These are phyloP conservation scores for Hypoxylon cercidicola DNA, from an alignment of 495 filamentous ascomycete species.

Conservation along the genomic window DNA sequence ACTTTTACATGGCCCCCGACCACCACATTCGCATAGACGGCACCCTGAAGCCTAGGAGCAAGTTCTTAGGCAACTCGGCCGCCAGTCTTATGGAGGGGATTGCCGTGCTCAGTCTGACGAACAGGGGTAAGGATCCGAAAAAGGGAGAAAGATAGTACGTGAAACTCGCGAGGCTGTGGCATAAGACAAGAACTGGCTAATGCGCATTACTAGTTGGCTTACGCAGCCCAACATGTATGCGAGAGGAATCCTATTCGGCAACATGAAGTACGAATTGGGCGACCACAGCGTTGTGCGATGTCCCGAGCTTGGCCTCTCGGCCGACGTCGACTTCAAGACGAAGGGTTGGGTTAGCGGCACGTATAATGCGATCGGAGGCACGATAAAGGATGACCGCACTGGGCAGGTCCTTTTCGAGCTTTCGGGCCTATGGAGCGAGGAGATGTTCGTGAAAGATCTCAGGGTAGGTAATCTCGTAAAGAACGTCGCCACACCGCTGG, in stretches of 20 bases:
- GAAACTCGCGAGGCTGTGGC: not conserved
- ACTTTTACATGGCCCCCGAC: slow-evolving; percentile 98
- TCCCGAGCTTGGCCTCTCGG: slow-evolving; percentile 84
- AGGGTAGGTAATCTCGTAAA: slow-evolving; percentile 63
- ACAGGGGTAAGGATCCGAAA: slow-evolving; percentile 70
- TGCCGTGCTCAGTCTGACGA: slow-evolving; percentile 84
- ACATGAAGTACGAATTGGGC: slow-evolving; percentile 99
- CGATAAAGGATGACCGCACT: slow-evolving; percentile 88
- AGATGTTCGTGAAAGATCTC: slow-evolving; percentile 89
- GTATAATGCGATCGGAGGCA: slow-evolving; percentile 95
- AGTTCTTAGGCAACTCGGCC: slow-evolving; percentile 95
- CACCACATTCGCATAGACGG: slow-evolving; percentile 96
- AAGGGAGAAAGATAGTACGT: slow-evolving; percentile 90
- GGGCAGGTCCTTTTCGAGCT: slow-evolving; percentile 89
- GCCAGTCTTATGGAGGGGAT: slow-evolving; percentile 98
- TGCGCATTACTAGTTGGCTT: slow-evolving; percentile 53
- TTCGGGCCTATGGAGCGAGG: slow-evolving; percentile 90
- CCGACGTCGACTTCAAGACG: slow-evolving; percentile 97
- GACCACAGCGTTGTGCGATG: slow-evolving; percentile 96
- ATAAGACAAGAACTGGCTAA: slow-evolving; percentile 11
- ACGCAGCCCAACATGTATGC: slow-evolving; percentile 99
- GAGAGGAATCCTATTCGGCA: slow-evolving; percentile 94
- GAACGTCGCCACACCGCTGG: not conserved
- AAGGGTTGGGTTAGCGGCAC: slow-evolving; percentile 97
- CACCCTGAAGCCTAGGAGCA: slow-evolving; percentile 94